Evolutionary conservation across 352 stramenopile genomes (phyloP), one percentile per base, ranked within the genome.

Genomic region (Phytophthora constricta): DNA sequence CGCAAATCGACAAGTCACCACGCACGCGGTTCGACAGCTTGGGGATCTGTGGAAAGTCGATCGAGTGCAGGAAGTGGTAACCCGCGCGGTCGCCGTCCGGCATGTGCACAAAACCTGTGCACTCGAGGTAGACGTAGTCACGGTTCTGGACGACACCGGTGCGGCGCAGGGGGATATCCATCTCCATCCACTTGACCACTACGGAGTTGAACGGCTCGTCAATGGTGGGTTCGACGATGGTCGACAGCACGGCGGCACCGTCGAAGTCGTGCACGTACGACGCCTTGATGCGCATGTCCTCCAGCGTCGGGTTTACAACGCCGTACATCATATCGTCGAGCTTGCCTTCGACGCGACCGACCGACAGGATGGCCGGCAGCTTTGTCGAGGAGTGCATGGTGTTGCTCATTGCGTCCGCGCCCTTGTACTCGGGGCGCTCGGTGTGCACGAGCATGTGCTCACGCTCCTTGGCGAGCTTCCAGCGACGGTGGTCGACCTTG

Each of bases 41-140:
- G 16, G 58, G 70, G 47, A 81, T 77, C 49, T 86, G 65, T 1
- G 71, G 56, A 10, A 90, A 76, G 23, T 87, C 66, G 39, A 91
- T 70, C 50, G 82, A 91, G 68, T 91, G 82, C 56, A 87, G 58
- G 31, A 91, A 70, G 45, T 88, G 78, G 62, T 86, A 91, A 46
- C 82, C 82, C 8, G 84, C 62, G 19, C 68, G 74, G 49, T 91
- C 82, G 3, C 82, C 82, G 9, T 77, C 88, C 3, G 62, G 52
- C 37, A 85, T 65, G 9, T 43, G 56, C 17, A 58, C 61, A 17
- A 83, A 79, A 3, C 82, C 82, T 3, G 79, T 89, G 56, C 62
- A 71, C 47, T 89, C 80, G 14, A 91, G 46, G 41, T 84, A 81
- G 8, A 91, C 82, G 59, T 87, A 82, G 65, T 91, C 82, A 9